Evolutionary conservation across 2,329 filamentous ascomycete species (phyloP), one percentile per base, ranked within the genome.

Genomic region (Diaporthe sp.): DNA sequence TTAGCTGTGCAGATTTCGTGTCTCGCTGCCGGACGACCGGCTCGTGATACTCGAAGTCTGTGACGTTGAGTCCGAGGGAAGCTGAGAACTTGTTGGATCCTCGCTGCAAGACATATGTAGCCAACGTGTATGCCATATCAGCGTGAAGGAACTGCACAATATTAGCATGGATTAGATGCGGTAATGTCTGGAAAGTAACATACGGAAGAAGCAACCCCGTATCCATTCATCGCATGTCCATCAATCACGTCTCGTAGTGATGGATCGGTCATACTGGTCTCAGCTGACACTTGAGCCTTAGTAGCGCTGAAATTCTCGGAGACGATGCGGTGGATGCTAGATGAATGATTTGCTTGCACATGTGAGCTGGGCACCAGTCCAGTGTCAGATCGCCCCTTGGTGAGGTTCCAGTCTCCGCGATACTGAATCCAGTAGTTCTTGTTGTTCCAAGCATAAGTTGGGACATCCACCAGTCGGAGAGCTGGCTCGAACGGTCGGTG

Each of bases 21-120:
- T 44, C n/a, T 39, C 49, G 49, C 49, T 53, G 49, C 10, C 37
- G 49, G 31, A 71, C 51, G 3, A 71, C 68, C 17, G 68, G 68
- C 13, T 71, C 68, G 37, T 71, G 68, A 39, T 71, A 71, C 51
- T 71, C 68, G 19, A 71, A 71, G 12, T 58, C n/a, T 8, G 68
- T 22, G 2, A 58, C 68, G 37, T 57, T 71, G 51, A 71, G 31
- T 31, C 49, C 34, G 37, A 39, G 67, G 12, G 46, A 19, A 44
- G n/a, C 34, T 15, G 13, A 25, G 10, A 7, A 15, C 3, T 31
- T 51, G 34, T 25, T 44, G 49, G 67, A 44, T 22, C 28, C 34
- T 28, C 19, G 22, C 37, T 71, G 37, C 49, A 53, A 53, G 2
- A 53, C 49, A 25, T 53, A 53, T 53, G 22, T 53, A 10, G 68